phyloP scores from a whole-genome alignment of 2,329 filamentous ascomycete genomes.

The Curvularia hawaiiensis region DNA sequence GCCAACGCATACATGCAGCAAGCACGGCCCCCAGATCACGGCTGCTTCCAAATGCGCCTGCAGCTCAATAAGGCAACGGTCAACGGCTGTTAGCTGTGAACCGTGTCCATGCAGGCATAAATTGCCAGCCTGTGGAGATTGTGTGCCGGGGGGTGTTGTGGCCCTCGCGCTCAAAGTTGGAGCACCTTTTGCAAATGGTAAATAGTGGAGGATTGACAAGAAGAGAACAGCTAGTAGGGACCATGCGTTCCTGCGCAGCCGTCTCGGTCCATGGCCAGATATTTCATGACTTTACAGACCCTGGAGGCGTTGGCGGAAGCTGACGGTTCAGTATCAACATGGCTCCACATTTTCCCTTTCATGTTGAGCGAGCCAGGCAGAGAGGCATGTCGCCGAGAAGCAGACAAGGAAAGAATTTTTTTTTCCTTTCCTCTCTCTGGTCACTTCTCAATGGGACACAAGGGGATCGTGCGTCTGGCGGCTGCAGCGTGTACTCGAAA shows the following conservation, averaged over 20 bases:
- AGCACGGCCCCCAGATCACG: conserved; percentile 47
- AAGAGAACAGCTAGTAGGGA: conserved; percentile 23
- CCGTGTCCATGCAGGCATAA: conserved; percentile 40
- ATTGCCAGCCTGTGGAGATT: conserved; percentile 38
- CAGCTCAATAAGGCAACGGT: conserved; percentile 40
- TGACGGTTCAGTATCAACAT: conserved; percentile 15
- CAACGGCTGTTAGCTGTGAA: conserved; percentile 46
- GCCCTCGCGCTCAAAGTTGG: conserved; percentile 12
- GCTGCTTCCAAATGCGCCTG: conserved; percentile 32
- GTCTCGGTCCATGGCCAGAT: conserved; percentile 10
- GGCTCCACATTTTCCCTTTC: conserved; percentile 6
- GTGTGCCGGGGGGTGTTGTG: conserved; percentile 18
- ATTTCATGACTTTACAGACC: conserved; percentile 12
- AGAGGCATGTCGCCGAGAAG: conserved; percentile 2
- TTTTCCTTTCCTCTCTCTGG: neutral
- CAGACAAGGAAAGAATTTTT: neutral
- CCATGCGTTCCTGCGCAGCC: conserved; percentile 29
- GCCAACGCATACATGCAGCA: conserved; percentile 40
- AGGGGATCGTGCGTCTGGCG: conserved; percentile 18
- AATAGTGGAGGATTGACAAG: conserved; percentile 28
- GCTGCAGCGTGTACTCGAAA: conserved; percentile 28
- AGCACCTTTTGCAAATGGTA: conserved; percentile 26
- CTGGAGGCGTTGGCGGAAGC: conserved; percentile 13
- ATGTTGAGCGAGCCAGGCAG: conserved; percentile 2
- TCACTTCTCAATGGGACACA: conserved; percentile 3